phyloP scores from a whole-genome alignment of 2,329 filamentous ascomycete genomes.

The Colletotrichum graminicola region DNA sequence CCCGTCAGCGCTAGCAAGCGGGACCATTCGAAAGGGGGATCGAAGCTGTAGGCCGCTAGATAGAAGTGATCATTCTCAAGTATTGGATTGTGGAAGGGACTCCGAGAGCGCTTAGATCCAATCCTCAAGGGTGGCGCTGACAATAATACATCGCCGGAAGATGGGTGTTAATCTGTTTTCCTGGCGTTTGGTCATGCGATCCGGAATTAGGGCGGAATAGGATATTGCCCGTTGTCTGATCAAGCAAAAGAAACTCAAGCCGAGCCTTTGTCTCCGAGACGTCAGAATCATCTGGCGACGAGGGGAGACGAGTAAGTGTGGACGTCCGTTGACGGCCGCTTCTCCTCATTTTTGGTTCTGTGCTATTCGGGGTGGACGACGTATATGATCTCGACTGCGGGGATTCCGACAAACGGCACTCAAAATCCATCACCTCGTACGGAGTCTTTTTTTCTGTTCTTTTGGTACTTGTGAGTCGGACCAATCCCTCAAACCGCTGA shows the following conservation, averaged over 20 bases:
- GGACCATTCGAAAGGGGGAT: background rate
- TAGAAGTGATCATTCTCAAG: background rate
- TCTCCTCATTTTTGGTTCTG: background rate
- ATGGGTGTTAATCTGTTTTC: background rate
- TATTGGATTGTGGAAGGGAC: background rate
- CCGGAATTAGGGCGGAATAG: background rate
- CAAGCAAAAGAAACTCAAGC: background rate
- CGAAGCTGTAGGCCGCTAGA: background rate
- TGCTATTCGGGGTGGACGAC: background rate
- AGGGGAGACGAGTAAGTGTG: background rate
- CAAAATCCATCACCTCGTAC: background rate
- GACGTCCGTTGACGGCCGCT: background rate
- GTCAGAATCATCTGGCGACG: background rate
- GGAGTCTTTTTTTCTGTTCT: too few species aligned
- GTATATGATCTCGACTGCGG: background rate
- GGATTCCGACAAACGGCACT: background rate
- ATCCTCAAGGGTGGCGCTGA: constrained; percentile 21
- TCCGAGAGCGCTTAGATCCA: constrained; percentile 11
- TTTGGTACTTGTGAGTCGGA: background rate
- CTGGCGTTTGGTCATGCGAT: background rate
- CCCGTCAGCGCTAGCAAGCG: background rate
- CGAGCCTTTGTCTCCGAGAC: background rate
- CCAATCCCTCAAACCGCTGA: background rate
- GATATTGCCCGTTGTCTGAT: background rate
- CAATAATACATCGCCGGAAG: background rate